These are phyloP conservation scores for Silene coronaria DNA, from an alignment of 179 eudicot genomes.

Conservation along the genomic window DNA sequence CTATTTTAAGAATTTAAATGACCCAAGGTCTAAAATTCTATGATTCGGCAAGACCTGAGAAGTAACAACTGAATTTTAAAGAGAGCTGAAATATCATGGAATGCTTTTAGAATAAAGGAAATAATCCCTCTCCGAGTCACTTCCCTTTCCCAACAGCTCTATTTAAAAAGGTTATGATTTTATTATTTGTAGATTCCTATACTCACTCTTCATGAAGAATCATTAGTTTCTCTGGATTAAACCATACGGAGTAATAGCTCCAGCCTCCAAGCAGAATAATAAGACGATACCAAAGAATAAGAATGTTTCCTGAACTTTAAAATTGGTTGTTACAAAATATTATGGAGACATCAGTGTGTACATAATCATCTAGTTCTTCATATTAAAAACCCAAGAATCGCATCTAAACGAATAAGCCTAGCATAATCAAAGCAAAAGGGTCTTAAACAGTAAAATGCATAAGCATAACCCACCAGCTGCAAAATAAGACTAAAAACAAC, in stretches of 20 bases:
- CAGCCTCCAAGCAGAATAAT: neutral
- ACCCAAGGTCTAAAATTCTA: neutral
- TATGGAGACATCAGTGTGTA: neutral
- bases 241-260: neutral
- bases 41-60: neutral
- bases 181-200: neutral
- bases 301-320: neutral
- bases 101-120: neutral
- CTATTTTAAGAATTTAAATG: neutral
- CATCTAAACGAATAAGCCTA: neutral
- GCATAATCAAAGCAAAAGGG: neutral
- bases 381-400: neutral
- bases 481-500: constrained; percentile 10
- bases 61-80: neutral
- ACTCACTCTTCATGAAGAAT: neutral
- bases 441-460: constrained; percentile 10
- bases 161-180: neutral
- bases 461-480: constrained; percentile 24
- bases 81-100: neutral
- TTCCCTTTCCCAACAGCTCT: neutral
- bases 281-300: neutral
- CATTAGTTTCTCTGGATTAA: neutral
- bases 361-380: neutral
- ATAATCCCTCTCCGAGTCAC: neutral
- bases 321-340: neutral